These are phyloP conservation scores for Fusarium sp. DNA, from an alignment of 2,329 filamentous ascomycete species.

Conservation along the genomic window DNA sequence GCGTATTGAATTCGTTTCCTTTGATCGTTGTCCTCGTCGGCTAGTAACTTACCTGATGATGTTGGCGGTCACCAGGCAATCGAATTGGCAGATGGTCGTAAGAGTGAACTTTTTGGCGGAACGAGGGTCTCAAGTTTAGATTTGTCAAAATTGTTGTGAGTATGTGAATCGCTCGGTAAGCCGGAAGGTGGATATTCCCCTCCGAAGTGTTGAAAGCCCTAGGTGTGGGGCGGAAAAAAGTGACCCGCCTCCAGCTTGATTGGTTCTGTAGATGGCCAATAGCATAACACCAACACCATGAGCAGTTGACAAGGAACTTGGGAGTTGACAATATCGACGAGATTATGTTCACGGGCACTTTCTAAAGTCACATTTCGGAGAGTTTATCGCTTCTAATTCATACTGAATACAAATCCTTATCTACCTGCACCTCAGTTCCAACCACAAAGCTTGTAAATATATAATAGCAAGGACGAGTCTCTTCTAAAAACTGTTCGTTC, in stretches of 20 bases:
- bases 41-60: slow-evolving; percentile 62
- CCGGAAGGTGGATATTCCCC: slow-evolving; percentile 45
- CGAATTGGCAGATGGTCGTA: slow-evolving; percentile 58
- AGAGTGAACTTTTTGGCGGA: slow-evolving; percentile 54
- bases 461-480: slow-evolving; percentile 27
- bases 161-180: slow-evolving; percentile 50
- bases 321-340: not conserved
- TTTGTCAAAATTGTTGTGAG: slow-evolving; percentile 55
- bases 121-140: slow-evolving; percentile 51
- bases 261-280: slow-evolving; percentile 6
- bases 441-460: not conserved
- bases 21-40: slow-evolving; percentile 29
- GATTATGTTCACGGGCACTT: not conserved
- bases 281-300: slow-evolving; percentile 19
- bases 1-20: slow-evolving; percentile 38
- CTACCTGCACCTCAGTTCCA: not conserved
- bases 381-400: not conserved
- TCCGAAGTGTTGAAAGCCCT: slow-evolving; percentile 25
- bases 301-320: not conserved
- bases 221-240: not conserved
- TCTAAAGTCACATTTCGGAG: not conserved
- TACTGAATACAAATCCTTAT: not conserved
- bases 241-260: not conserved
- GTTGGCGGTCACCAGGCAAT: slow-evolving; percentile 63
- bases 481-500: slow-evolving; percentile 1